Base-by-base conservation (phyloP, 768 basidiomycete genomes). In the Suillus decipiens region DNA sequence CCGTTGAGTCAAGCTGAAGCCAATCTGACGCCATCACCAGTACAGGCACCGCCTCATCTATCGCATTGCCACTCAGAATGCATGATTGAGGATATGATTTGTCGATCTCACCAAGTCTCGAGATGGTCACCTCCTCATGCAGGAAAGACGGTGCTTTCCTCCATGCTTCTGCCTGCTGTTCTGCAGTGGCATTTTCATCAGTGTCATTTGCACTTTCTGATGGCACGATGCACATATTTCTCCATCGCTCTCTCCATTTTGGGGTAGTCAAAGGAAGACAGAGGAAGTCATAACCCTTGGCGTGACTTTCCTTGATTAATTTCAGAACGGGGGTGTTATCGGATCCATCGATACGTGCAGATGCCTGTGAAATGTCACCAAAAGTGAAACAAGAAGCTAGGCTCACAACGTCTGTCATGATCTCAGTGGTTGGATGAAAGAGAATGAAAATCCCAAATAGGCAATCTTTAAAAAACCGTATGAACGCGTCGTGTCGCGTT, bases 1-100 rank as follows among this genome's bases (percentile, higher is more conserved):
- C 95, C 0, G 85, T 79, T 9, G 93, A 89, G 76, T 99, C 97
- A 43, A 99, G 81, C 74, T 97, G 94, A 3, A 99, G 82, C 97
- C 97, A 99, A 61, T 96, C 93, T 2, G 95, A 95, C 9, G 92
- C 82, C 73, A 97, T 84, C 5, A 82, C 89, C 15, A 92, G 86
- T 42, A 91, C 78, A 33, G 82, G 82, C 63, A 90, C 87, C 11
- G 87, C 85, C 69, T 94, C 91, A 74, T 92, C 92, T 93, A 68
- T 55, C 64, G 58, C 59, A 65, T 64, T 65, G 47, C 36, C 47
- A 45, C 22, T 55, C 71, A 41, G 67, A 63, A 58, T 60, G 61
- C 66, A 67, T 60, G 64, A 64, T 53, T 57, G 54, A 54, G 19
- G 65, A 33, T 45, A 63, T 65, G 39, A 62, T 64, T 66, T 53